Evolutionary conservation across 257 asterid species (phyloP).

Genomic region (Petunia axillaris): DNA sequence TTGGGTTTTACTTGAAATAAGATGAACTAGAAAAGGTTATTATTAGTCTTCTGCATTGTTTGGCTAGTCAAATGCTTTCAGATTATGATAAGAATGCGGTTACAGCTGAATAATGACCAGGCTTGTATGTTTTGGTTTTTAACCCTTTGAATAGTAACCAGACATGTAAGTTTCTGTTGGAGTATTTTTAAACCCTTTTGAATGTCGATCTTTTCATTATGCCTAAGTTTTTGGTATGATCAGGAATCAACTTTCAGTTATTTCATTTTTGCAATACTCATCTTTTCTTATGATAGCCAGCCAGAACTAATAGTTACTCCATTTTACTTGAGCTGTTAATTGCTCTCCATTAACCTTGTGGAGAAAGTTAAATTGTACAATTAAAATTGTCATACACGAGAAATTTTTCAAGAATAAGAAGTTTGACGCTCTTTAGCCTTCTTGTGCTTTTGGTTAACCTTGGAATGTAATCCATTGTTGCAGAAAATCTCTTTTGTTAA

Average conservation of each 20-base stretch:
- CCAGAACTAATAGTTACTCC: neutral
- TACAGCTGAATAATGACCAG: neutral
- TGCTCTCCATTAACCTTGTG: neutral
- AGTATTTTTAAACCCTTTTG: neutral
- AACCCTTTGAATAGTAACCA: neutral
- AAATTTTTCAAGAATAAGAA: neutral
- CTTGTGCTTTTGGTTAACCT: conserved; percentile 12
- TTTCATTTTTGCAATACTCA: neutral
- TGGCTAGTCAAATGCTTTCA: neutral
- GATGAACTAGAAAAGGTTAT: neutral
- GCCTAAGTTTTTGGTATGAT: neutral
- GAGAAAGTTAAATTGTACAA: neutral
- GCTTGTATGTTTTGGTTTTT: too few species aligned
- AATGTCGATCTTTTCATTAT: neutral
- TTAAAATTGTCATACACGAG: neutral
- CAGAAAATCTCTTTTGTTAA: neutral
- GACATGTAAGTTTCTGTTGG: neutral
- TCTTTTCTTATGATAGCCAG: neutral
- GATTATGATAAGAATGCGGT: neutral
- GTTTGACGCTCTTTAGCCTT: neutral
- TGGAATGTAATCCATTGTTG: neutral
- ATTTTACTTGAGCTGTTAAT: neutral
- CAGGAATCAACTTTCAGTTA: neutral
- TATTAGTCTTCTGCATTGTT: neutral
- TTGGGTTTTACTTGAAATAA: neutral